Evolutionary conservation across 441 rosid genomes (phyloP).

Genomic region (Populus hybrid): DNA sequence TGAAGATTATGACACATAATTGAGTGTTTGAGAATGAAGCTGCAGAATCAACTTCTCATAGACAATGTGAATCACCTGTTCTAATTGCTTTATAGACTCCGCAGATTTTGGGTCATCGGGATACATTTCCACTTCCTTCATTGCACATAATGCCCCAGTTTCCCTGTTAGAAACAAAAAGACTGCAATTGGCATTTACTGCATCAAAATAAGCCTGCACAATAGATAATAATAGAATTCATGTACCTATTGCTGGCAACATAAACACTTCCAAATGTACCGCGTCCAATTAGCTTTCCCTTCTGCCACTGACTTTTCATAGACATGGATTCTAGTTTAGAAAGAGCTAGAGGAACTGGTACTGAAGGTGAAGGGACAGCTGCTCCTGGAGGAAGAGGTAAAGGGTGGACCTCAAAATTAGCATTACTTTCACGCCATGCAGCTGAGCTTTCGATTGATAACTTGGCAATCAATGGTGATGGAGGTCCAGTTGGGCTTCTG

Average conservation of each 20-base stretch:
- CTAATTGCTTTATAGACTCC: constrained; percentile 79
- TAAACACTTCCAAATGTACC: too few species aligned
- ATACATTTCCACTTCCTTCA: constrained; percentile 89
- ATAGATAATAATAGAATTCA: constrained; percentile 5
- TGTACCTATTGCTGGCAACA: constrained; percentile 80
- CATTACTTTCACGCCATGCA: constrained; percentile 41
- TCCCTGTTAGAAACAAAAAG: constrained; percentile 45
- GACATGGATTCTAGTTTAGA: too few species aligned
- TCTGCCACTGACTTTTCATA: too few species aligned
- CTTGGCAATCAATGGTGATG: constrained; percentile 53
- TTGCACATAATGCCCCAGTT: constrained; percentile 94
- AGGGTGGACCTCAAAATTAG: constrained; percentile 55
- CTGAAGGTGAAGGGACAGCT: too few species aligned
- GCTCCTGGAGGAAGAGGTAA: too few species aligned
- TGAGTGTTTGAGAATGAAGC: not conserved
- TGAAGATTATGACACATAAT: not conserved
- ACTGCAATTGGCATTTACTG: constrained; percentile 13
- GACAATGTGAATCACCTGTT: constrained; percentile 52
- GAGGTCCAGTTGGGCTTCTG: constrained; percentile 50
- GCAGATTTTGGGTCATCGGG: constrained; percentile 91
- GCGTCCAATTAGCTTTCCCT: too few species aligned
- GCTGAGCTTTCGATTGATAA: constrained; percentile 39
- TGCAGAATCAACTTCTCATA: not conserved
- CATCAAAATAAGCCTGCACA: constrained; percentile 11
- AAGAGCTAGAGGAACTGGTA: too few species aligned